Conservation (phyloP, 2,329 filamentous ascomycete species). For the Ophiostoma tasmaniense region DNA sequence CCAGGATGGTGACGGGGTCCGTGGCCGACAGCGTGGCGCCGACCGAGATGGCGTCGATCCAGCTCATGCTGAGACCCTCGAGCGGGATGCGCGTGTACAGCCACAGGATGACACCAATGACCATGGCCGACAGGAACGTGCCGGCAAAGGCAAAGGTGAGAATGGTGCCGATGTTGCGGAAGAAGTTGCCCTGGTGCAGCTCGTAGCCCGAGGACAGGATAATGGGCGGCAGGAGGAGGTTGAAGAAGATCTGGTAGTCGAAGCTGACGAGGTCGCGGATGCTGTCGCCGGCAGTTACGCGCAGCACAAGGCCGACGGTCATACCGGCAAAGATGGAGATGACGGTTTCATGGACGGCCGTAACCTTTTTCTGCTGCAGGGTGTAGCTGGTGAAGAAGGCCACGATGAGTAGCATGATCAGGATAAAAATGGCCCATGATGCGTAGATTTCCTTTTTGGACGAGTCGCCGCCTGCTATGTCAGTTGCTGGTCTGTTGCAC, state of each 20-base stretch:
- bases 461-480: constrained; percentile 58
- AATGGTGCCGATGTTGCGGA: constrained; percentile 94
- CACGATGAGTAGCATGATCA: constrained; percentile 85
- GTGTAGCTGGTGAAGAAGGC: constrained; percentile 97
- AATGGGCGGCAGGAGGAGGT: constrained; percentile 93
- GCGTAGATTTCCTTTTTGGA: constrained; percentile 89
- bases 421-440: constrained; percentile 95
- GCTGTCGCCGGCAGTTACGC: constrained; percentile 70
- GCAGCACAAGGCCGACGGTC: constrained; percentile 83
- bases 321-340: constrained; percentile 97
- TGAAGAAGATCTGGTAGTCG: constrained; percentile 99
- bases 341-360: constrained; percentile 95
- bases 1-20: constrained; percentile 92
- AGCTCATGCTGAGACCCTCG: constrained; percentile 75
- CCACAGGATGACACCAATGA: constrained; percentile 81
- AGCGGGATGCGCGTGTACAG: constrained; percentile 82
- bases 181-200: constrained; percentile 97
- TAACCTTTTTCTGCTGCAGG: constrained; percentile 91
- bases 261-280: constrained; percentile 91
- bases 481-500: constrained; percentile 16
- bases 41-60: constrained; percentile 93
- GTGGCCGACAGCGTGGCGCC: constrained; percentile 94
- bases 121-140: constrained; percentile 94
- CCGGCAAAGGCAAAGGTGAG: constrained; percentile 95
- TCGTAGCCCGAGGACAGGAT: constrained; percentile 97